Percentiles rank a stretch among this genome's conserved stretches.
Conservation (phyloP, 169 alveolate genomes). For the Theileria orientalis region DNA sequence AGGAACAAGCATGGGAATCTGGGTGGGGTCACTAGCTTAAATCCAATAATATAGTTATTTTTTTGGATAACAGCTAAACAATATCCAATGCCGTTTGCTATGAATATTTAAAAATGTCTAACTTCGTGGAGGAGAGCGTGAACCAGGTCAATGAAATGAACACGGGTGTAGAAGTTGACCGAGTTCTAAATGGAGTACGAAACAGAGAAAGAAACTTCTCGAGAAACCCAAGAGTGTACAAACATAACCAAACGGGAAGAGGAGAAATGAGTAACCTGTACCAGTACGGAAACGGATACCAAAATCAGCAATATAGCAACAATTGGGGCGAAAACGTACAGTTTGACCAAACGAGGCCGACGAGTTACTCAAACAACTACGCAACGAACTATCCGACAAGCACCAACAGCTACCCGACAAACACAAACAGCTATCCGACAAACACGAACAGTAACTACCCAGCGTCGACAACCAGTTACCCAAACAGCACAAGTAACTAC, state of each 20-base stretch:
- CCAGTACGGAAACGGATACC: constrained; percentile 31
- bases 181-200: constrained; percentile 24
- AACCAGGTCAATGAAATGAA: constrained; percentile 26
- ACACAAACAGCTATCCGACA: constrained; percentile 1
- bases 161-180: constrained; percentile 27
- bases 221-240: constrained; percentile 27
- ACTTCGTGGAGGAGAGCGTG: constrained; percentile 32
- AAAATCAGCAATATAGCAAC: constrained; percentile 38
- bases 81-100: neutral
- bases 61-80: neutral
- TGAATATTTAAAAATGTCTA: constrained; percentile 10
- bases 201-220: constrained; percentile 12
- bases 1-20: constrained; percentile 21
- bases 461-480: neutral
- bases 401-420: constrained; percentile 2
- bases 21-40: constrained; percentile 10
- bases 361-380: neutral
- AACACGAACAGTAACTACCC: neutral
- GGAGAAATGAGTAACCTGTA: constrained; percentile 35
- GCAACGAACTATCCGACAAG: neutral
- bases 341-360: constrained; percentile 33
- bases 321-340: constrained; percentile 54
- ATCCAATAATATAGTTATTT: neutral
- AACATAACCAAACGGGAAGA: constrained; percentile 28
- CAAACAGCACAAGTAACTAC: neutral